Conservation (phyloP, 1,284 basidiomycete genomes). For the Porogramme epimiltina region DNA sequence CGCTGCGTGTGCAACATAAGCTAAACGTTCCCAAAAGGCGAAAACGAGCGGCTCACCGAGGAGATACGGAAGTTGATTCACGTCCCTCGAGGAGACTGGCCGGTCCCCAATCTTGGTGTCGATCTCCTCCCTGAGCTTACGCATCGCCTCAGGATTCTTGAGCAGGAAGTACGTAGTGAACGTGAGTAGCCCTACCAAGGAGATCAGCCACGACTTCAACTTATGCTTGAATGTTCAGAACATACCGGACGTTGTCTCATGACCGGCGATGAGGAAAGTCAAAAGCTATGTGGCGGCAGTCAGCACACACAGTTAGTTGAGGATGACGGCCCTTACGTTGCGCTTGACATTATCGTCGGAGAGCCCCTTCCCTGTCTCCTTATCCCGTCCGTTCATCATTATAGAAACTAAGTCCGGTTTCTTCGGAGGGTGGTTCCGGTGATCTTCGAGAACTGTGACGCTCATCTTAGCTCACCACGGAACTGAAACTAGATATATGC, state of each 20-base stretch:
- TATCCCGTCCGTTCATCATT: slow-evolving; percentile 46
- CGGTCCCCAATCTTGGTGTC: slow-evolving; percentile 42
- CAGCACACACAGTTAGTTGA: neutral
- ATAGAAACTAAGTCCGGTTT: slow-evolving; percentile 44
- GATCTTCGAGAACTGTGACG: slow-evolving; percentile 40
- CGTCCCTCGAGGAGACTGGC: slow-evolving; percentile 38
- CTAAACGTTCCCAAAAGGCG: too few relatives aligned
- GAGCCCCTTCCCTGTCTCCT: slow-evolving; percentile 42
- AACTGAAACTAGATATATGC: neutral
- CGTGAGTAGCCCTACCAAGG: slow-evolving; percentile 35
- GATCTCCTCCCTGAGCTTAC: slow-evolving; percentile 46
- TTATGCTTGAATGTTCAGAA: neutral
- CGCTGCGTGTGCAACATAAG: neutral
- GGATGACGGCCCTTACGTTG: slow-evolving; percentile 33
- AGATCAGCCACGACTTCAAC: neutral
- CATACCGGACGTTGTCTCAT: slow-evolving; percentile 46
- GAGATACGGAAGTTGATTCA: slow-evolving; percentile 46
- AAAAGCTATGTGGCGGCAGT: slow-evolving; percentile 34
- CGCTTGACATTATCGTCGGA: slow-evolving; percentile 42
- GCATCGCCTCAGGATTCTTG: slow-evolving; percentile 43
- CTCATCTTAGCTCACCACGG: too few relatives aligned
- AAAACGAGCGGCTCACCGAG: slow-evolving; percentile 28
- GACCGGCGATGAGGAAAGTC: slow-evolving; percentile 54
- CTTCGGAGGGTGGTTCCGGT: slow-evolving; percentile 35
- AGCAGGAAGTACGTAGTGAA: slow-evolving; percentile 47